Conservation (phyloP, 768 basidiomycete genomes). For the Wakefieldia striispora region DNA sequence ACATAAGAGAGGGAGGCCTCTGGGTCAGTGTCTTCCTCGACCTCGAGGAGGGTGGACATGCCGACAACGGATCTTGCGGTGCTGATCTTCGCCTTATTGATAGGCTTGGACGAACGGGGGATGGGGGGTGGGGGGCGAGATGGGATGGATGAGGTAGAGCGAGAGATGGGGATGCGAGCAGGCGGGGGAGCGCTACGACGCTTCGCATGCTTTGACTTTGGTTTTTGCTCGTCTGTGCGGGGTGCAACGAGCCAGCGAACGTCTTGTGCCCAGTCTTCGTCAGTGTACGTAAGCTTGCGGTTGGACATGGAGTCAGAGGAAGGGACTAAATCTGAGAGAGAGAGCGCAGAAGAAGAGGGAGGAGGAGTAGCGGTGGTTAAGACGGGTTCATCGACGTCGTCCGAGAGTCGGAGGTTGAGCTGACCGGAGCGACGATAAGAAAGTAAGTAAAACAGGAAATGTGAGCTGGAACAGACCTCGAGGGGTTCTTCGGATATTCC, state of each 20-base stretch:
- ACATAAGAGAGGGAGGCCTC: conserved; percentile 10
- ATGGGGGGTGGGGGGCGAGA: conserved; percentile 14
- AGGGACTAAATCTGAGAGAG: conserved; percentile 35
- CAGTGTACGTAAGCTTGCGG: conserved; percentile 40
- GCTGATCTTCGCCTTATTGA: conserved; percentile 31
- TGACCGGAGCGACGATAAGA: conserved; percentile 6
- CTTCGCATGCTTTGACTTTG: conserved; percentile 19
- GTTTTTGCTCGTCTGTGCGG: conserved; percentile 16
- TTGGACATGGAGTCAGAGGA: too few relatives aligned
- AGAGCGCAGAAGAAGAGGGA: conserved; percentile 23
- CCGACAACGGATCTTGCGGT: conserved; percentile 46
- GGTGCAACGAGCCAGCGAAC: conserved; percentile 59
- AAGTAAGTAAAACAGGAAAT: background rate
- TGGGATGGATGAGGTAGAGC: conserved; percentile 23
- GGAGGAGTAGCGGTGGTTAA: conserved; percentile 51
- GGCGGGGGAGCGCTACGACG: conserved; percentile 19
- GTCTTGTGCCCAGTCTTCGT: conserved; percentile 67
- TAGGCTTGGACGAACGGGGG: conserved; percentile 25
- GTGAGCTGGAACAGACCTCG: conserved; percentile 17
- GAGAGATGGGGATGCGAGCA: conserved; percentile 13
- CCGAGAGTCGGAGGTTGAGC: conserved; percentile 14
- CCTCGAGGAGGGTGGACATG: conserved; percentile 53
- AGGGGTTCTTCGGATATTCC: conserved; percentile 10
- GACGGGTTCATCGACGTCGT: conserved; percentile 46
- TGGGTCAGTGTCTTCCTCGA: conserved; percentile 44